Evolutionary conservation across 2,329 filamentous ascomycete genomes (phyloP).

Genomic region (Dendryphion nanum): DNA sequence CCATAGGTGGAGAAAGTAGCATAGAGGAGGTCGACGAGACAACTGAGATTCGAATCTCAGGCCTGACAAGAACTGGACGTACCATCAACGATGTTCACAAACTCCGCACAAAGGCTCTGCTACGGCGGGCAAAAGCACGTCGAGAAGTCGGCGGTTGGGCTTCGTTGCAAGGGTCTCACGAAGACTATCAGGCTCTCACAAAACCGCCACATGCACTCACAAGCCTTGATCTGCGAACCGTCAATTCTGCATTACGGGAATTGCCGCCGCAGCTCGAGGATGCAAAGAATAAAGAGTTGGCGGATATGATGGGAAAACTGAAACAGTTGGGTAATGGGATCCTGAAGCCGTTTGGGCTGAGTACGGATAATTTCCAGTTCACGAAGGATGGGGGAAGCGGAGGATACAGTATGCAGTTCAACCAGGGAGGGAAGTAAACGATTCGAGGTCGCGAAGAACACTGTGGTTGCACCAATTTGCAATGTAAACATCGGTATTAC

Average conservation of each 20-base stretch:
- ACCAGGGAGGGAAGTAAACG: slow-evolving; percentile 37
- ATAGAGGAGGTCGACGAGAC: slow-evolving; percentile 60
- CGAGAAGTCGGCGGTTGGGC: slow-evolving; percentile 75
- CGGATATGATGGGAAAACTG: slow-evolving; percentile 96
- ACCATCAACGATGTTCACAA: slow-evolving; percentile 64
- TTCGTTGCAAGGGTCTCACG: slow-evolving; percentile 72
- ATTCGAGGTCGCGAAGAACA: background rate
- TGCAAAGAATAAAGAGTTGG: slow-evolving; percentile 84
- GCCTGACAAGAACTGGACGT: slow-evolving; percentile 27
- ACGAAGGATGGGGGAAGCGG: slow-evolving; percentile 85
- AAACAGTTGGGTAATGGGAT: slow-evolving; percentile 91
- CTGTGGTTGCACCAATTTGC: too few relatives aligned
- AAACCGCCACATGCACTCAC: slow-evolving; percentile 55
- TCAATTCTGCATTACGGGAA: slow-evolving; percentile 62
- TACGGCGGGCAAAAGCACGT: slow-evolving; percentile 73
- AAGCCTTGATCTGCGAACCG: slow-evolving; percentile 64
- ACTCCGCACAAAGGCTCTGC: slow-evolving; percentile 78
- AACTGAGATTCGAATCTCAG: slow-evolving; percentile 30
- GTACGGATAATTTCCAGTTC: slow-evolving; percentile 93
- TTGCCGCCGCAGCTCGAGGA: slow-evolving; percentile 70
- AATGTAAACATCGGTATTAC: too few relatives aligned
- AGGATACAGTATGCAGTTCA: slow-evolving; percentile 92
- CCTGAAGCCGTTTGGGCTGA: slow-evolving; percentile 88
- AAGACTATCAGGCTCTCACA: slow-evolving; percentile 72
- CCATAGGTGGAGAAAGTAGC: slow-evolving; percentile 49